Conservation (phyloP, 129 eudicot species). For the Tagetes erecta region DNA sequence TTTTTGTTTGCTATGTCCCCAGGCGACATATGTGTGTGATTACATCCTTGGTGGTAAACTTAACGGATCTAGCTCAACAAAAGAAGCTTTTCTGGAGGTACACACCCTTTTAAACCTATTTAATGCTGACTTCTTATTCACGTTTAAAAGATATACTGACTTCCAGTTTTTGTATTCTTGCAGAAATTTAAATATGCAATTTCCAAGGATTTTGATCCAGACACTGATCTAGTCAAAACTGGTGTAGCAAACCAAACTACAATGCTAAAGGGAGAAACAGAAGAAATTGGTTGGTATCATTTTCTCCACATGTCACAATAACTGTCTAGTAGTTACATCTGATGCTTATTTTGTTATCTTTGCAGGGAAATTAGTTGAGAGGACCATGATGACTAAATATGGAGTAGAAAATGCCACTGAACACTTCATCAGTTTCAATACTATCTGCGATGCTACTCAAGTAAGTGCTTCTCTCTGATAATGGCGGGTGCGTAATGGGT, state of each 20-base stretch:
- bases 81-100: conserved; percentile 87
- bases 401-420: conserved; percentile 72
- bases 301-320: background rate
- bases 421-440: conserved; percentile 88
- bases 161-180: conserved; percentile 1
- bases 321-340: conserved; percentile 5
- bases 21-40: conserved; percentile 94
- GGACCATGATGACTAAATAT: conserved; percentile 82
- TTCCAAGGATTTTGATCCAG: conserved; percentile 87
- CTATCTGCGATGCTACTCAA: conserved; percentile 95
- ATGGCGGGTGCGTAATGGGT: background rate
- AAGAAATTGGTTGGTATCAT: conserved; percentile 65
- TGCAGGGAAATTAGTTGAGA: conserved; percentile 76
- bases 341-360: background rate
- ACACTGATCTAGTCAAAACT: conserved; percentile 65
- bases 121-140: background rate
- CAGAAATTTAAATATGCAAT: conserved; percentile 88
- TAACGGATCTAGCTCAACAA: conserved; percentile 87
- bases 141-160: background rate
- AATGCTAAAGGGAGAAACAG: conserved; percentile 94
- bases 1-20: background rate
- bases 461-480: conserved; percentile 37
- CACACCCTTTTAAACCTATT: conserved; percentile 1
- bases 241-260: conserved; percentile 95
- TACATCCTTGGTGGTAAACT: conserved; percentile 89